These are phyloP conservation scores for Microascus cirrosus DNA, from an alignment of 2,329 filamentous ascomycete species.

Conservation along the genomic window DNA sequence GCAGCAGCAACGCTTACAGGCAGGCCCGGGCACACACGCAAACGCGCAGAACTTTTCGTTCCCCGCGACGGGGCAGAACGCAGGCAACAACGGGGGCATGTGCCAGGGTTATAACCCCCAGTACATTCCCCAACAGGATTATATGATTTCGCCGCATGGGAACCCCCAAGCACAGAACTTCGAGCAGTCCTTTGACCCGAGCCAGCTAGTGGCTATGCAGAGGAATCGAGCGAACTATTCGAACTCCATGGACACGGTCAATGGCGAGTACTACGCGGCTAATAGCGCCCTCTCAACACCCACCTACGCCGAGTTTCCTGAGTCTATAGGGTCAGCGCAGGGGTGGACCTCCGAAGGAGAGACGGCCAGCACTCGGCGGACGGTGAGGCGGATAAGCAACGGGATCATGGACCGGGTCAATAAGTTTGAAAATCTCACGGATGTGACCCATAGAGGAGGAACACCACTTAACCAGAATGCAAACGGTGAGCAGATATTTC, in stretches of 20 bases:
- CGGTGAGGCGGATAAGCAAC: slow-evolving; percentile 40
- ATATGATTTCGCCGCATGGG: slow-evolving; percentile 43
- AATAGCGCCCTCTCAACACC: slow-evolving; percentile 28
- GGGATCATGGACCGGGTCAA: slow-evolving; percentile 48
- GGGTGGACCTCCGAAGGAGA: slow-evolving; percentile 41
- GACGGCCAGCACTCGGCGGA: slow-evolving; percentile 20
- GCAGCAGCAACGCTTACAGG: slow-evolving; percentile 71
- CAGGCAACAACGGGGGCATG: slow-evolving; percentile 19
- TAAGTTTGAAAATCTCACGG: slow-evolving; percentile 45
- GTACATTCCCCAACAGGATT: slow-evolving; percentile 24
- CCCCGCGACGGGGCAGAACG: slow-evolving; percentile 15
- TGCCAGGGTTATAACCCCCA: slow-evolving; percentile 11
- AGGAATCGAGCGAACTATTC: slow-evolving; percentile 33
- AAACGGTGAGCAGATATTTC: slow-evolving; percentile 34
- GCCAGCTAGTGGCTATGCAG: slow-evolving; percentile 25
- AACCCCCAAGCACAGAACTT: slow-evolving; percentile 44
- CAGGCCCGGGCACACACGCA: slow-evolving; percentile 55
- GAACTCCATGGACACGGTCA: slow-evolving; percentile 20
- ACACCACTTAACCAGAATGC: slow-evolving; percentile 53
- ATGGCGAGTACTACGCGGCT: slow-evolving; percentile 29
- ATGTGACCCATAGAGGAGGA: slow-evolving; percentile 39
- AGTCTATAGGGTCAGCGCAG: slow-evolving; percentile 27
- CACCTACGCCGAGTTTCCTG: slow-evolving; percentile 36
- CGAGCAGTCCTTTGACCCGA: slow-evolving; percentile 31
- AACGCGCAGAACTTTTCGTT: slow-evolving; percentile 9